Evolutionary conservation across 352 stramenopile species (phyloP).

Genomic region (Pythium oligandrum): DNA sequence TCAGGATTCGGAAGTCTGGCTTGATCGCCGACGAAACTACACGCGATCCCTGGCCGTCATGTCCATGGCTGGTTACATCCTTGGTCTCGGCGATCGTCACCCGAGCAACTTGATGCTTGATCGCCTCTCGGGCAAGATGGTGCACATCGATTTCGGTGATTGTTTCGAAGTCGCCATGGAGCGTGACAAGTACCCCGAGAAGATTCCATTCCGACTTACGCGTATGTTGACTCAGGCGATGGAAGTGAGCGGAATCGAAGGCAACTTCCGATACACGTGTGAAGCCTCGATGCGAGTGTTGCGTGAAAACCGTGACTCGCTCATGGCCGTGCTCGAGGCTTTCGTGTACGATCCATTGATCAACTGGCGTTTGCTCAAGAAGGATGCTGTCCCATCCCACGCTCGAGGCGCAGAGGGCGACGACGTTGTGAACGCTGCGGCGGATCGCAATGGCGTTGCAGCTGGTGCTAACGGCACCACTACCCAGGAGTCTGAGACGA

Average conservation of each 20-base stretch:
- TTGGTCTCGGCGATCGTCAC: conserved; percentile 99
- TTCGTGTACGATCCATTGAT: conserved; percentile 99
- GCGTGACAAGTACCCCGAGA: conserved; percentile 99
- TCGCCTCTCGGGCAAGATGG: conserved; percentile 96
- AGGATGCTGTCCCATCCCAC: conserved; percentile 71
- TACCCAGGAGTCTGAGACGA: conserved; percentile 12
- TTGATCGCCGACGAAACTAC: conserved; percentile 98
- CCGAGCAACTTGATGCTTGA: conserved; percentile 99
- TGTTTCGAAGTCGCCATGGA: conserved; percentile 99
- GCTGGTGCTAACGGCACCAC: neutral
- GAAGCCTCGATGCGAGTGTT: conserved; percentile 98
- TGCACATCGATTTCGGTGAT: conserved; percentile 99
- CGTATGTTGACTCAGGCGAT: conserved; percentile 98
- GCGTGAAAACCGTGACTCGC: conserved; percentile 96
- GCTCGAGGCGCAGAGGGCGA: conserved; percentile 61
- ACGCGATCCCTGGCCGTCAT: conserved; percentile 99
- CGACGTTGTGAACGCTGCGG: conserved; percentile 3
- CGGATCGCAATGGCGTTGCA: conserved; percentile 2
- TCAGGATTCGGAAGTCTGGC: conserved; percentile 98
- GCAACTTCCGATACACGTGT: conserved; percentile 98
- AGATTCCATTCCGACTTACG: conserved; percentile 99
- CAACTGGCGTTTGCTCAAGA: conserved; percentile 96
- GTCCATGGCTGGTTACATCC: conserved; percentile 99
- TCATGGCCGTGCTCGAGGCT: conserved; percentile 99
- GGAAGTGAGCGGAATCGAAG: conserved; percentile 99